A percentile compares a stretch with the other conserved stretches of the same genome.
phyloP scores from a whole-genome alignment of 345 rosid genomes.

The Lumnitzera littorea region DNA sequence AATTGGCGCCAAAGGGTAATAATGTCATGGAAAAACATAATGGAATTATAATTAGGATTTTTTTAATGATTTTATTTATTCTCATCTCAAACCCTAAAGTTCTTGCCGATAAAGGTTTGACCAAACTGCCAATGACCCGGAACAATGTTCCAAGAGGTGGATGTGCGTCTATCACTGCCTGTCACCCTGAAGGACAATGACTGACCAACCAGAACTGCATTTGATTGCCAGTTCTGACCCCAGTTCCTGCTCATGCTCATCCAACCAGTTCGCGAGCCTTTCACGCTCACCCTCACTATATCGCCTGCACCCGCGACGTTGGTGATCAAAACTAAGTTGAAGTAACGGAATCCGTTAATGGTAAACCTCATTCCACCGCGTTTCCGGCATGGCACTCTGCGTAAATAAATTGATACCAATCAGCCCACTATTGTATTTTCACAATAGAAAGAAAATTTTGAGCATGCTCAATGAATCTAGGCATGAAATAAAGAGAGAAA shows the following conservation, averaged over 20 bases:
- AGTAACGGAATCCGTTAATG: conserved; percentile 45
- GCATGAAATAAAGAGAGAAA: no score
- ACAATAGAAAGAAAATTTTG: no score
- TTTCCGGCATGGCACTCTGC: conserved; percentile 44
- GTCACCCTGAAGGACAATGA: conserved; percentile 41
- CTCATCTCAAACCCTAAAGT: conserved; percentile 32
- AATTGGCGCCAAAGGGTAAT: neutral
- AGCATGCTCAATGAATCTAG: no score
- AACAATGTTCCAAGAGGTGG: conserved; percentile 40
- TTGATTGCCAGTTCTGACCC: conserved; percentile 62
- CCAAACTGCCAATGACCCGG: conserved; percentile 51
- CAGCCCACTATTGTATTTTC: no score
- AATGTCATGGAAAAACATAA: neutral
- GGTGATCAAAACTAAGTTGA: conserved; percentile 39
- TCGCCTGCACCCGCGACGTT: conserved; percentile 60
- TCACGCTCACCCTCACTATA: conserved; percentile 37
- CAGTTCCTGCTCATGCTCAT: conserved; percentile 49
- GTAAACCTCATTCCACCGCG: conserved; percentile 51
- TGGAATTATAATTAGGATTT: neutral
- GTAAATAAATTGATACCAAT: neutral
- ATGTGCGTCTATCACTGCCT: conserved; percentile 38
- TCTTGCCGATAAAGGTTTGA: conserved; percentile 47
- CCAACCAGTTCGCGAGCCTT: conserved; percentile 38
- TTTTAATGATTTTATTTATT: neutral
- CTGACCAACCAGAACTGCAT: conserved; percentile 42